Base-by-base conservation (phyloP, 1,139 yeast species). In the Kurtzmaniella quercitrusa region DNA sequence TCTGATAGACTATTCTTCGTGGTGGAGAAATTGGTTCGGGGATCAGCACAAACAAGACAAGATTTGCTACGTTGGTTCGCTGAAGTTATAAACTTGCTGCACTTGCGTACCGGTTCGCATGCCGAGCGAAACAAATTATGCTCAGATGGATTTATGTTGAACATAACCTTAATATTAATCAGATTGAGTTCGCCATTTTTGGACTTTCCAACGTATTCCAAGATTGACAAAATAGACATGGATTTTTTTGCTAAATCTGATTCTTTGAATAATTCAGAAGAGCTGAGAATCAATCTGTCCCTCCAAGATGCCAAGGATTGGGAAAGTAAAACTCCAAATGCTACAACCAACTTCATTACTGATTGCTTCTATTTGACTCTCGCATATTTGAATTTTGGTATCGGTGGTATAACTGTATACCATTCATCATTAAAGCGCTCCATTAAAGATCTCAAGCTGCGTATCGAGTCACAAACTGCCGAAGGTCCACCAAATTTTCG, bases 81-180 rank as follows among this genome's bases (percentile, higher is more conserved):
- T 2, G 75, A 74, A 33, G 73, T 89, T 38, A 75, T 88, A 17
- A 88, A 91, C 55, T 71, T 78, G 45, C 89, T 91, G 59, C 97
- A 91, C 63, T 76, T 88, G 54, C 79, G 98, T 63, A 77, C 87
- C 52, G 97, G 97, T 39, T 82, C 87, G 51, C 95, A 87, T 60
- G 86, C 93, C 3, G 84, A 86, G 53, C 76, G 78, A 7, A 67
- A 73, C 16, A 76, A 80, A 43, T 68, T 87, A 41, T 81, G 95
- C 1, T 73, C 88, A 6, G 91, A 91, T 65, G 93, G 91, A 0
- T 75, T 93, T 48, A 85, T 89, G 87, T 71, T 83, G 45, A 93
- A 91, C 59, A 74, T 88, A 18, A 71, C 93, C 0, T 59, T 80
- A 43, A 68, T 91, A 1, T 66, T 91, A 47, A 74, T 85, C 44